Base-by-base conservation (phyloP, 495 filamentous ascomycete genomes). In the Elasticomyces elasticus region DNA sequence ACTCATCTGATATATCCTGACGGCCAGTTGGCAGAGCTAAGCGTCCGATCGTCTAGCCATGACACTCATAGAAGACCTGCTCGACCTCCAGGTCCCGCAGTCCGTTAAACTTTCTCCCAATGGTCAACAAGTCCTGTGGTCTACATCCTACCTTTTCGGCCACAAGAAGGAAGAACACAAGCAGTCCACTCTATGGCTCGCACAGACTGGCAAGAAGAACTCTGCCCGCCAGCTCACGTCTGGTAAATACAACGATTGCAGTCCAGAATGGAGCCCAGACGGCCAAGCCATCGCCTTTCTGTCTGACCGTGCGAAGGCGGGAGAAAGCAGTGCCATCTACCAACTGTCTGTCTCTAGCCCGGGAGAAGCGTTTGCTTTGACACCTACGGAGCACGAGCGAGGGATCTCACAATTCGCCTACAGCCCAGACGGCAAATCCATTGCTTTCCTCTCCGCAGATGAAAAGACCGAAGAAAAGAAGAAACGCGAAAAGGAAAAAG, bases 381-480 rank as follows among this genome's bases (percentile, higher is more conserved):
- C 64, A 13, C 38, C 51, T 12, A 13, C 50, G 1, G 56, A 53
- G 2, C 58, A 65, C 24, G 51, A 61, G 54, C 31, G 37, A 30
- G 22, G 19, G 1, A 64, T 66, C 33, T 22, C 28, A 17, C 33
- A 31, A 1, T 55, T 64, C 33, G 45, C 56, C 26, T 65, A 54
- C 33, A 57, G 47, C 25, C 62, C 65, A 0, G 51, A 62, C 40
- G 64, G 62, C 3, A 46, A 47, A 25, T 41, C 26, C 22, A 64
- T 68, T 40, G 65, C 64, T 9, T 68, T 56, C 38, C 20, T 63
- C 11, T 58, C 55, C 20, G 49, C 62, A n/a, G 62, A 66, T 26
- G 64, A 68, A 49, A 63, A 60, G 53, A 42, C 46, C 4, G 27
- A 49, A 2, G 52, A 61, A 6, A 22, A 54, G 41, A 43, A 56